Conservation (phyloP, 495 filamentous ascomycete species). For the Eremomyces bilateralis region DNA sequence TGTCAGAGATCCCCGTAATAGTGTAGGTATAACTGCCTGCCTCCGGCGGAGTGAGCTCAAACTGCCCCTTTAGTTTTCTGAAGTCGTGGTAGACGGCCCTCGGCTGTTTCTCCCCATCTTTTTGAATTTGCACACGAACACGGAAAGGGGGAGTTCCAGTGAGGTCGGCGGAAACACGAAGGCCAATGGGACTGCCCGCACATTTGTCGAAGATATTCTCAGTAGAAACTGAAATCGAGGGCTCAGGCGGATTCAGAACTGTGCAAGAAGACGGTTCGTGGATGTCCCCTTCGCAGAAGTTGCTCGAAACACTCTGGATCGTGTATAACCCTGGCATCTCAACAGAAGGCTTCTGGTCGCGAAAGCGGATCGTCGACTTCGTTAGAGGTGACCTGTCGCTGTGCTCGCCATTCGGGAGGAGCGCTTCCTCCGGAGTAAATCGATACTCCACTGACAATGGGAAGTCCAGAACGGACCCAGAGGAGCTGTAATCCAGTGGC, state of each 20-base stretch:
- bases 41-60: conserved; percentile 59
- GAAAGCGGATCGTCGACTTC: conserved; percentile 17
- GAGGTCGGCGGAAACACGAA: conserved; percentile 68
- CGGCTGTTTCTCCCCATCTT: conserved; percentile 31
- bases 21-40: conserved; percentile 75
- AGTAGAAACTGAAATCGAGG: conserved; percentile 43
- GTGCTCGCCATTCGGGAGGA: conserved; percentile 41
- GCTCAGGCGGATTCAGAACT: conserved; percentile 75
- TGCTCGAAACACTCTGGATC: conserved; percentile 50
- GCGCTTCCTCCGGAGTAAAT: conserved; percentile 45
- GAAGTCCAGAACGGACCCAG: conserved; percentile 22
- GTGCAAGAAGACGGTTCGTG: conserved; percentile 81
- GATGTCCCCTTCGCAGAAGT: conserved; percentile 68
- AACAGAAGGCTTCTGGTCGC: conserved; percentile 31
- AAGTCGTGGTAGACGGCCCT: conserved; percentile 29
- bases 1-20: conserved; percentile 60
- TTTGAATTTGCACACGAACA: conserved; percentile 47
- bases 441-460: conserved; percentile 36
- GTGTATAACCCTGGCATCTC: conserved; percentile 68
- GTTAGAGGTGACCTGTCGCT: conserved; percentile 28
- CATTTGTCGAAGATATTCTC: conserved; percentile 86
- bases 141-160: conserved; percentile 78
- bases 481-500: conserved; percentile 46
- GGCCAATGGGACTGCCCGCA: conserved; percentile 74
- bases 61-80: conserved; percentile 46